Conservation (phyloP, 352 stramenopile genomes). For the Globisporangium viniferum region DNA sequence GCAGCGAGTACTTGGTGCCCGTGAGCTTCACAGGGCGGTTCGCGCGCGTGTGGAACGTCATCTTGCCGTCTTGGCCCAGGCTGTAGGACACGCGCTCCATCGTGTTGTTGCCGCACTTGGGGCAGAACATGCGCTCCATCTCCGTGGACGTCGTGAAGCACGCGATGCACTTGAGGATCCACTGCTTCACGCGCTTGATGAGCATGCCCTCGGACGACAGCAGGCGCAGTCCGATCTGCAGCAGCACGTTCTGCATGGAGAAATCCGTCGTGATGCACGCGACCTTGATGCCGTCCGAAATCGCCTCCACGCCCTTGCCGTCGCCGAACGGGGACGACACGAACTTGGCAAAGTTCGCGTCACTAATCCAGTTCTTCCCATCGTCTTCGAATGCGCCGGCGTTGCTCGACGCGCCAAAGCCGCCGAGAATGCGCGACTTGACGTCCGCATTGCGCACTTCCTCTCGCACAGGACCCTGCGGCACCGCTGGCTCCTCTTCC, state of each 20-base stretch:
- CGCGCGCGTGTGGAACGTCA: slow-evolving; percentile 81
- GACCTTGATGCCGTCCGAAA: slow-evolving; percentile 47
- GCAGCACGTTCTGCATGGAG: slow-evolving; percentile 89
- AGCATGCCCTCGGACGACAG: slow-evolving; percentile 82
- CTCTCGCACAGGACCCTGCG: slow-evolving; percentile 34
- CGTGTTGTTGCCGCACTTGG: slow-evolving; percentile 94
- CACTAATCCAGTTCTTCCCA: slow-evolving; percentile 87
- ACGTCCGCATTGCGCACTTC: slow-evolving; percentile 74
- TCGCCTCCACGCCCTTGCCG: slow-evolving; percentile 56
- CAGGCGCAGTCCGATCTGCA: slow-evolving; percentile 85
- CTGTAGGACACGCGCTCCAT: slow-evolving; percentile 95
- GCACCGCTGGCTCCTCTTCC: slow-evolving; percentile 23
- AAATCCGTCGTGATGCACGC: slow-evolving; percentile 88
- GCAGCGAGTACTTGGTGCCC: slow-evolving; percentile 97
- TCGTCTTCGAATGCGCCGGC: slow-evolving; percentile 75
- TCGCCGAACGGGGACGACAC: slow-evolving; percentile 74
- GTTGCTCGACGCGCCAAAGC: slow-evolving; percentile 77
- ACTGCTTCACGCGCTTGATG: slow-evolving; percentile 90
- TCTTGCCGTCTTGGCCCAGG: slow-evolving; percentile 90
- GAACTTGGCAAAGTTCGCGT: slow-evolving; percentile 60
- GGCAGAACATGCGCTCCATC: slow-evolving; percentile 95
- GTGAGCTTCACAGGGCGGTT: slow-evolving; percentile 88
- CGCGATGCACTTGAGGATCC: slow-evolving; percentile 96
- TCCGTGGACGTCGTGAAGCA: slow-evolving; percentile 96
- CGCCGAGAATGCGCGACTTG: slow-evolving; percentile 86